These are phyloP conservation scores for Lactuca saligna DNA, from an alignment of 129 eudicot species.

Conservation along the genomic window DNA sequence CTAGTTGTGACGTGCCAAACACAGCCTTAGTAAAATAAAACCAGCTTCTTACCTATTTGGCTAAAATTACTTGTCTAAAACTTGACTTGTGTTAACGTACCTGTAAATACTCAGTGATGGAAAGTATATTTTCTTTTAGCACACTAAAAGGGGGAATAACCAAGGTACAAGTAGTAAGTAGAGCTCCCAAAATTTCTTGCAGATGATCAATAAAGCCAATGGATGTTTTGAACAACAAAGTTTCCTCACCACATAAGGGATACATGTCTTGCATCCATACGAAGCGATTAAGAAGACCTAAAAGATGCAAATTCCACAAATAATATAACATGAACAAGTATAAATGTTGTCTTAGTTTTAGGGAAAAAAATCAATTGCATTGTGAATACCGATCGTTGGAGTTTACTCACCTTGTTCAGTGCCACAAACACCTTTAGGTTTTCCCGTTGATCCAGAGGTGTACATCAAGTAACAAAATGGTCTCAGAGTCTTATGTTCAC, in stretches of 20 bases:
- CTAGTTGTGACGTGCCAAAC: no score
- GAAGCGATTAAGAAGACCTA: slow-evolving; percentile 85
- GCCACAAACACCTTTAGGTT: slow-evolving; percentile 93
- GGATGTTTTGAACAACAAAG: slow-evolving; percentile 77
- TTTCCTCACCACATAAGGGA: slow-evolving; percentile 66
- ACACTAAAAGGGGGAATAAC: slow-evolving; percentile 74
- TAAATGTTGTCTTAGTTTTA: no score
- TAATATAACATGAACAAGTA: not conserved
- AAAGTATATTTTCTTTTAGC: slow-evolving; percentile 60
- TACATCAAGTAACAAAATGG: slow-evolving; percentile 81
- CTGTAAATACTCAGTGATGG: slow-evolving; percentile 62
- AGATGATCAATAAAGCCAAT: slow-evolving; percentile 91
- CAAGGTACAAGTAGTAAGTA: slow-evolving; percentile 74
- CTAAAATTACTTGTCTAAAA: not conserved
- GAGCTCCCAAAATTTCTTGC: slow-evolving; percentile 79
- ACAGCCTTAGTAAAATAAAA: no score
- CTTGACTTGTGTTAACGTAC: slow-evolving; percentile 35
- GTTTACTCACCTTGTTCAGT: slow-evolving; percentile 65
- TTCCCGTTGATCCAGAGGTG: slow-evolving; percentile 95
- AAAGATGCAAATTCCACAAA: slow-evolving; percentile 27
- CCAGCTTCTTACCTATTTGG: not conserved
- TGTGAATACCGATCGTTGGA: slow-evolving; percentile 4
- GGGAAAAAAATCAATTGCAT: no score
- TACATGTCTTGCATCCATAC: slow-evolving; percentile 87
- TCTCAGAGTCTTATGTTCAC: slow-evolving; percentile 48